Evolutionary conservation across 306 rosid genomes (phyloP).

Genomic region (Parietaria judaica): DNA sequence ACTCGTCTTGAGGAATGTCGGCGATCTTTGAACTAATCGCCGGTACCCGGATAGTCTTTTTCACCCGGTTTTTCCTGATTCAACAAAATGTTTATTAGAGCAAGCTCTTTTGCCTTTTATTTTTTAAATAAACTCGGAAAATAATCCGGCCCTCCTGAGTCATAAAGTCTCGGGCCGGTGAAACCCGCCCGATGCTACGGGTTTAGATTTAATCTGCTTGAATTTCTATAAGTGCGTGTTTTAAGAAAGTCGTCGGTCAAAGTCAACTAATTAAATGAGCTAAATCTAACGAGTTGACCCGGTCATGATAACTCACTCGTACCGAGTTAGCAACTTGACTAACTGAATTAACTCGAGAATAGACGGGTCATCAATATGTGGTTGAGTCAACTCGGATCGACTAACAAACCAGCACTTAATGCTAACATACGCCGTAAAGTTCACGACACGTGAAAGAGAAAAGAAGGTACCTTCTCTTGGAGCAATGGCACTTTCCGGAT

Average conservation of each 20-base stretch:
- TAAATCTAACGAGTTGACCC: slow-evolving; percentile 21
- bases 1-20: slow-evolving; percentile 89
- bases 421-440: slow-evolving; percentile 5
- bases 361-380: not conserved
- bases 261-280: slow-evolving; percentile 16
- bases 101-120: not conserved
- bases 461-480: slow-evolving; percentile 58
- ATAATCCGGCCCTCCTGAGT: too few relatives aligned
- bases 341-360: too few relatives aligned
- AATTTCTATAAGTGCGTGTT: not conserved
- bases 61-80: slow-evolving; percentile 71
- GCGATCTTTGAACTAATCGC: slow-evolving; percentile 80
- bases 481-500: slow-evolving; percentile 76
- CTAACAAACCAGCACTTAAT: not conserved
- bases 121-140: not conserved
- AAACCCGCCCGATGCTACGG: too few relatives aligned
- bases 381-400: slow-evolving; percentile 17
- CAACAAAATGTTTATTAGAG: not conserved
- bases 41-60: slow-evolving; percentile 63
- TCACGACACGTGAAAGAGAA: not conserved
- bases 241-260: not conserved
- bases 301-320: not conserved
- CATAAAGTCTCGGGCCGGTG: too few relatives aligned
- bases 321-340: not conserved
- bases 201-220: too few relatives aligned